Conservation (phyloP, 2,329 filamentous ascomycete genomes). For the Colletotrichum incanum region DNA sequence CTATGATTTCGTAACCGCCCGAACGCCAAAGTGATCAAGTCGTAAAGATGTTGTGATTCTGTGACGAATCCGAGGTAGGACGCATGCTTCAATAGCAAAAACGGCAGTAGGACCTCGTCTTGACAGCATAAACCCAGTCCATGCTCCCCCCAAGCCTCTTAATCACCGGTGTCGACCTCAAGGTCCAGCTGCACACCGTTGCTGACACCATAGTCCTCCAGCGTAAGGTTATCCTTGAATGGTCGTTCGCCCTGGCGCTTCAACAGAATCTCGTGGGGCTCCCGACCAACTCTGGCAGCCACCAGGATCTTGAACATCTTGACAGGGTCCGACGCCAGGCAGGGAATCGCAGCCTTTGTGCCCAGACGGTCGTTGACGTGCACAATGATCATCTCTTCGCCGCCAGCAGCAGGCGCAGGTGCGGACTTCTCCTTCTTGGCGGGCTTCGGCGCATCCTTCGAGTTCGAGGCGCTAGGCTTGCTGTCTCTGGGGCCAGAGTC, state of each 20-base stretch:
- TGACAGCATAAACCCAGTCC: not conserved
- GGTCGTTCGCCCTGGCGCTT: constrained; percentile 93
- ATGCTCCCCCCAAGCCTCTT: constrained; percentile 45
- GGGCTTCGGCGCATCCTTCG: constrained; percentile 48
- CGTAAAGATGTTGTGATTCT: not conserved
- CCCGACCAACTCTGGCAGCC: constrained; percentile 88
- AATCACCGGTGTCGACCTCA: constrained; percentile 75
- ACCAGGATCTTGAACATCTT: constrained; percentile 93
- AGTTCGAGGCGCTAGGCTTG: constrained; percentile 49
- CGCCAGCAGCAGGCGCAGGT: constrained; percentile 50
- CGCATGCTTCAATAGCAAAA: not conserved
- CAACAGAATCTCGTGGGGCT: constrained; percentile 91
- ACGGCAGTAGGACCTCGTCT: not conserved
- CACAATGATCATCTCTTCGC: constrained; percentile 92
- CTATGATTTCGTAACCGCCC: constrained; percentile 13
- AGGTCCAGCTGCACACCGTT: constrained; percentile 84
- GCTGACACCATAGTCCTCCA: constrained; percentile 94
- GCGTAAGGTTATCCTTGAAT: constrained; percentile 90
- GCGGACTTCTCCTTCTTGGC: constrained; percentile 52
- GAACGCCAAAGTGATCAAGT: constrained; percentile 21
- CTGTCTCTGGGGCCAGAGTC: constrained; percentile 46
- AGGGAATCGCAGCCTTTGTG: constrained; percentile 95
- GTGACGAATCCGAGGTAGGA: not conserved
- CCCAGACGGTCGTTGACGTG: constrained; percentile 95
- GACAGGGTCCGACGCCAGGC: constrained; percentile 86